These are phyloP conservation scores for Penicillium sclerotiorum DNA, from an alignment of 2,329 filamentous ascomycete species.

Conservation along the genomic window DNA sequence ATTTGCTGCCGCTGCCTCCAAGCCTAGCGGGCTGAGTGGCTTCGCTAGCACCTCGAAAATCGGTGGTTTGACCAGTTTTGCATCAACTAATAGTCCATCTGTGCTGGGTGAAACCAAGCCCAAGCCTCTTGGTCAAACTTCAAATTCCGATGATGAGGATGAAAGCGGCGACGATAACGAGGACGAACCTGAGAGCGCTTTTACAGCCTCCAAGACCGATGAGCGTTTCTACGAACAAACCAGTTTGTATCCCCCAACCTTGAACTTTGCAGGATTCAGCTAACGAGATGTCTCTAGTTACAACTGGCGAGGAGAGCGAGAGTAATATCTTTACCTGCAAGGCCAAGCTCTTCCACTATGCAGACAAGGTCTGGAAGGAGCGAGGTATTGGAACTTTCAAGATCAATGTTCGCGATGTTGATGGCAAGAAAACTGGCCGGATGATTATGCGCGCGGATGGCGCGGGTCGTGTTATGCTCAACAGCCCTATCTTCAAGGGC, in stretches of 20 bases:
- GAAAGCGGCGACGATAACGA: slow-evolving; percentile 52
- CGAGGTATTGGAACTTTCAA: slow-evolving; percentile 82
- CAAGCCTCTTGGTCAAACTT: slow-evolving; percentile 78
- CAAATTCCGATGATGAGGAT: slow-evolving; percentile 53
- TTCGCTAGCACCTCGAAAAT: neutral
- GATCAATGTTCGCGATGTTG: slow-evolving; percentile 67
- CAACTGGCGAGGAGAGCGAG: slow-evolving; percentile 87
- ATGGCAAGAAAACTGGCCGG: slow-evolving; percentile 64
- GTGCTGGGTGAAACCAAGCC: slow-evolving; percentile 43
- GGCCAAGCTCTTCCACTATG: slow-evolving; percentile 82
- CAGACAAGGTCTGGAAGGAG: slow-evolving; percentile 81
- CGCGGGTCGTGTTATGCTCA: slow-evolving; percentile 82
- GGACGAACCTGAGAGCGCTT: slow-evolving; percentile 51
- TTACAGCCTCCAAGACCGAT: slow-evolving; percentile 52
- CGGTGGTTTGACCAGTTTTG: slow-evolving; percentile 68
- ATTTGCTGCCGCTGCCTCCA: slow-evolving; percentile 46
- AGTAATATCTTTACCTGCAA: slow-evolving; percentile 73
- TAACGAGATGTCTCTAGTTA: slow-evolving; percentile 31
- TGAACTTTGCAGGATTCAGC: neutral
- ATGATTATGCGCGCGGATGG: slow-evolving; percentile 91
- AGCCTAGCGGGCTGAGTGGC: slow-evolving; percentile 39
- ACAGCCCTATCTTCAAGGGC: slow-evolving; percentile 75
- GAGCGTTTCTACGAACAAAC: slow-evolving; percentile 60
- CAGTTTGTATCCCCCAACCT: slow-evolving; percentile 54
- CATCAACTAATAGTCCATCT: slow-evolving; percentile 57